Evolutionary conservation across 371 early-diverging fungal species (phyloP), one percentile per base, ranked within the genome.

Genomic region (Mucor velutinosus): DNA sequence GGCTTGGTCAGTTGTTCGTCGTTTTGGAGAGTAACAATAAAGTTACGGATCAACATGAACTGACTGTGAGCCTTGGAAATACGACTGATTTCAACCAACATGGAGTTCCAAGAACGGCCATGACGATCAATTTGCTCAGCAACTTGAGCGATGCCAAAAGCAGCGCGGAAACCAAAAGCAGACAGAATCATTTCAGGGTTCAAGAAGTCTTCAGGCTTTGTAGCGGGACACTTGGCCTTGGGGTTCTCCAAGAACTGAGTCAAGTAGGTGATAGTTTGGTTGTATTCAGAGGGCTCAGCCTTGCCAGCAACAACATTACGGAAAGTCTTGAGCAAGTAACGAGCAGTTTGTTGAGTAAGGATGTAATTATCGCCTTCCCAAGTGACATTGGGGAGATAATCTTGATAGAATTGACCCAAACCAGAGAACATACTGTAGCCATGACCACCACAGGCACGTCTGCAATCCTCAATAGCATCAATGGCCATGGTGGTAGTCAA

Each of bases 321-420:
- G 62, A 83, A 76, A 41, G 86, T 82, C 70, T 88, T 90, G 43
- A 91, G 65, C 33, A 92, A 73, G 69, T 89, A 92, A 25, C 89
- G 87, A 5, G 87, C 83, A 14, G 88, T 88, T 81, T 93, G 93
- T 71, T 91, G 92, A 14, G 90, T 87, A 65, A 93, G 70, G 11
- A 93, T 80, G 58, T 86, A 90, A 75, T 92, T 92, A 67, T 93
- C 93, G 45, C 93, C 93, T 74, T 93, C 93, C 85, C 85, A 87
- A 43, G 87, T 90, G 27, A 85, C 87, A 65, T 85, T 86, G 10
- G 91, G 90, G 43, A 85, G 77, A 43, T 84, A 76, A 61, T 87
- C 85, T 71, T 76, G 82, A 58, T 84, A 91, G 71, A 90, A 90
- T 67, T 89, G 86, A 62, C 89, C 87, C 62, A 95, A 81, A 3